These are phyloP conservation scores for Talaromyces sp. DNA, from an alignment of 2,329 filamentous ascomycete species.

Conservation along the genomic window DNA sequence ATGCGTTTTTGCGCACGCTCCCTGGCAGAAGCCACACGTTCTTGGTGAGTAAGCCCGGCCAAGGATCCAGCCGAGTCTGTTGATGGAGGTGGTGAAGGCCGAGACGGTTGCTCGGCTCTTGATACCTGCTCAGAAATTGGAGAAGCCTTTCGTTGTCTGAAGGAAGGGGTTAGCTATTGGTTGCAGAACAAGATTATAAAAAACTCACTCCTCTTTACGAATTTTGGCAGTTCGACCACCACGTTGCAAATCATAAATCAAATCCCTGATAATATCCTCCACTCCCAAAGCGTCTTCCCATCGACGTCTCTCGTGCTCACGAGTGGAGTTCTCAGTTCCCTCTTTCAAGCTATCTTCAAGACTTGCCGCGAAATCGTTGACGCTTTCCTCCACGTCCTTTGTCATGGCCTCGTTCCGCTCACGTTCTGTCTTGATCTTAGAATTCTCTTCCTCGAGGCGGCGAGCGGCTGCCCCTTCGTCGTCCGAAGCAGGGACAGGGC, in stretches of 20 bases:
- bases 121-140: conserved; percentile 10
- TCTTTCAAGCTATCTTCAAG: conserved; percentile 87
- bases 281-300: conserved; percentile 97
- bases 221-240: conserved; percentile 72
- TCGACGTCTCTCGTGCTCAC: conserved; percentile 82
- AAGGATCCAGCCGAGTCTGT: conserved; percentile 63
- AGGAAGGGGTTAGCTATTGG: background rate
- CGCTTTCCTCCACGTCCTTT: conserved; percentile 90
- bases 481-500: conserved; percentile 62
- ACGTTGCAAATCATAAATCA: conserved; percentile 93
- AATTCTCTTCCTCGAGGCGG: conserved; percentile 81
- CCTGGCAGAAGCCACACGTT: conserved; percentile 91
- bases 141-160: conserved; percentile 8
- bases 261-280: conserved; percentile 93
- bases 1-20: conserved; percentile 96
- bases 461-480: conserved; percentile 75
- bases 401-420: conserved; percentile 97
- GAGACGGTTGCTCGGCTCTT: conserved; percentile 18
- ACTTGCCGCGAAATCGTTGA: conserved; percentile 76
- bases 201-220: conserved; percentile 53
- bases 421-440: conserved; percentile 73
- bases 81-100: conserved; percentile 42
- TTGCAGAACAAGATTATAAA: background rate
- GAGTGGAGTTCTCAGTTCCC: conserved; percentile 64
- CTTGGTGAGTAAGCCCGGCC: conserved; percentile 83